These are phyloP conservation scores for Amyloporia xantha DNA, from an alignment of 768 basidiomycete genomes.

Conservation along the genomic window DNA sequence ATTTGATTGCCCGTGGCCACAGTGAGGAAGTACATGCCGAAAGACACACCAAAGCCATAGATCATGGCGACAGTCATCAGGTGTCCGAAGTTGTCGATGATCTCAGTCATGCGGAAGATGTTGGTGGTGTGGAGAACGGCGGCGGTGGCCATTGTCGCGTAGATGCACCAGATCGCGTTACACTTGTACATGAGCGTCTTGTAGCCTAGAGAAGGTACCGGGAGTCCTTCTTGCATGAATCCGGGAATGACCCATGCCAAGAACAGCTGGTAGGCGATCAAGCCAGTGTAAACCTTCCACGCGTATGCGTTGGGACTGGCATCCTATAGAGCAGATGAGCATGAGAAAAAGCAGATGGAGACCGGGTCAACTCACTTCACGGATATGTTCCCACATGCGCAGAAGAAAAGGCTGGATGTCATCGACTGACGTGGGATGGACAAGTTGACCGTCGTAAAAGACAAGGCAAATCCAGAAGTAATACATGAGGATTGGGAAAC, in stretches of 20 bases:
- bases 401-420: slow-evolving; percentile 73
- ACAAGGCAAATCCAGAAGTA: slow-evolving; percentile 97
- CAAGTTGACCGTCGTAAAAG: slow-evolving; percentile 87
- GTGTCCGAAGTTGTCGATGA: slow-evolving; percentile 94
- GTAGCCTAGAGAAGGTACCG: slow-evolving; percentile 91
- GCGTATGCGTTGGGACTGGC: slow-evolving; percentile 87
- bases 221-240: slow-evolving; percentile 89
- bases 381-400: slow-evolving; percentile 81
- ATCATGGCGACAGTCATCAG: slow-evolving; percentile 96
- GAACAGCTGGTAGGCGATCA: slow-evolving; percentile 83
- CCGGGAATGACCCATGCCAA: slow-evolving; percentile 91
- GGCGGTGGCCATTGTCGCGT: slow-evolving; percentile 74
- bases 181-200: slow-evolving; percentile 94
- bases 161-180: slow-evolving; percentile 85
- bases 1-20: slow-evolving; percentile 74
- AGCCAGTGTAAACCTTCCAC: slow-evolving; percentile 84
- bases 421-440: slow-evolving; percentile 57
- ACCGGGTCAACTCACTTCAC: slow-evolving; percentile 45
- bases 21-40: slow-evolving; percentile 74
- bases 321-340: slow-evolving; percentile 45
- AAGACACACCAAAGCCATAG: slow-evolving; percentile 76
- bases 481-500: slow-evolving; percentile 95
- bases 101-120: slow-evolving; percentile 86
- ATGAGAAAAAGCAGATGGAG: not conserved
- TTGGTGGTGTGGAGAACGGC: slow-evolving; percentile 67